phyloP scores from a whole-genome alignment of 495 filamentous ascomycete species.

The Aspergillus affinis region DNA sequence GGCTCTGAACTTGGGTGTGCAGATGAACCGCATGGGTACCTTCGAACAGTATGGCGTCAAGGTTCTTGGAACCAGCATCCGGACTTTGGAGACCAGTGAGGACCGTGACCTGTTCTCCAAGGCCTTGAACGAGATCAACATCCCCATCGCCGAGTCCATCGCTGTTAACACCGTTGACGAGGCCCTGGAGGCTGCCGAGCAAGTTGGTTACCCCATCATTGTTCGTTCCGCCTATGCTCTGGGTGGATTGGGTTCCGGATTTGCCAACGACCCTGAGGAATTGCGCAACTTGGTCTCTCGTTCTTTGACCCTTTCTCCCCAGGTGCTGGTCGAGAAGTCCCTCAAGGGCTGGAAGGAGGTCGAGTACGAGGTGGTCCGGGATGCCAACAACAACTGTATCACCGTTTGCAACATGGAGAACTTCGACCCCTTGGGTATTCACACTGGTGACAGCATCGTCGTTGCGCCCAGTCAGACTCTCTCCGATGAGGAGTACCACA shows the following conservation, averaged over 20 bases:
- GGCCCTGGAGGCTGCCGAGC: slow-evolving; percentile 78
- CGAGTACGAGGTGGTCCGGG: slow-evolving; percentile 97
- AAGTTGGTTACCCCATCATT: slow-evolving; percentile 94
- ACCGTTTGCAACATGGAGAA: slow-evolving; percentile 99
- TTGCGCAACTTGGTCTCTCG: slow-evolving; percentile 89
- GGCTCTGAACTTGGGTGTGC: slow-evolving; percentile 89
- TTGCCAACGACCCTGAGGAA: slow-evolving; percentile 89
- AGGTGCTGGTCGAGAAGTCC: slow-evolving; percentile 92
- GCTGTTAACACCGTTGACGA: slow-evolving; percentile 86
- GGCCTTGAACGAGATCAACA: slow-evolving; percentile 96
- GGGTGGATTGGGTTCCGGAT: slow-evolving; percentile 92
- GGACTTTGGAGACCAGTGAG: slow-evolving; percentile 97
- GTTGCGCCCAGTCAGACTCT: slow-evolving; percentile 96
- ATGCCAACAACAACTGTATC: slow-evolving; percentile 96
- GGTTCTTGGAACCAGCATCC: slow-evolving; percentile 95
- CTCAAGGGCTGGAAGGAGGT: slow-evolving; percentile 99
- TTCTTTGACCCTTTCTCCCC: slow-evolving; percentile 90
- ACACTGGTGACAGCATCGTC: slow-evolving; percentile 98
- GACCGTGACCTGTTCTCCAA: slow-evolving; percentile 95
- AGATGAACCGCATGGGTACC: slow-evolving; percentile 78
- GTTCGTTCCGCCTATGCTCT: slow-evolving; percentile 97
- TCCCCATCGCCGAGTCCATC: slow-evolving; percentile 96
- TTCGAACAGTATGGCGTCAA: slow-evolving; percentile 87
- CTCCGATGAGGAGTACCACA: slow-evolving; percentile 98
- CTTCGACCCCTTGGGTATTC: slow-evolving; percentile 96